phyloP scores from a whole-genome alignment of 2,329 filamentous ascomycete species.

The Fusarium denticulatum region DNA sequence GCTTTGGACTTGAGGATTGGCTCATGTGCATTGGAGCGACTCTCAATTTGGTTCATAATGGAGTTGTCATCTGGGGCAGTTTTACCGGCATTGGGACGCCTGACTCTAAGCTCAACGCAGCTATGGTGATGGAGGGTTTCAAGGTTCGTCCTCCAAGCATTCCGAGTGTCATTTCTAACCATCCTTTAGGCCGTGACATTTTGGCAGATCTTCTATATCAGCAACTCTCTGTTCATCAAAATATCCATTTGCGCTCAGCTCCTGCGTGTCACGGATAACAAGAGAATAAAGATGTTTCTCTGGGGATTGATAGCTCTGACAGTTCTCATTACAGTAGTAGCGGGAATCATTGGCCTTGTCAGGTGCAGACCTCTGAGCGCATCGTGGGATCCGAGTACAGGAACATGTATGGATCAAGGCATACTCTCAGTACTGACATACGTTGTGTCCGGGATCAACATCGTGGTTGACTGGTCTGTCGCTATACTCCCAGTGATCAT shows the following conservation, averaged over 20 bases:
- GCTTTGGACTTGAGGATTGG: slow-evolving; percentile 11
- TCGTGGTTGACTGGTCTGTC: slow-evolving; percentile 12
- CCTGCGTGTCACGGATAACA: neutral
- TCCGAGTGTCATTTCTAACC: rapidly evolving
- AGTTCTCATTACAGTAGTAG: neutral
- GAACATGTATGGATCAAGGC: slow-evolving; percentile 2
- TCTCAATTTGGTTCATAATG: slow-evolving; percentile 15
- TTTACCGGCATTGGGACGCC: neutral
- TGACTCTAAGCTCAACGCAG: neutral
- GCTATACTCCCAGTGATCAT: slow-evolving; percentile 5
- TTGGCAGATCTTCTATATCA: slow-evolving; percentile 20
- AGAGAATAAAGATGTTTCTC: neutral
- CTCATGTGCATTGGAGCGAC: slow-evolving; percentile 14
- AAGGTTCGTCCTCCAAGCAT: neutral
- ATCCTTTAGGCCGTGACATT: neutral
- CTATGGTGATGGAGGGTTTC: slow-evolving; percentile 5
- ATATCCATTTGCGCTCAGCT: slow-evolving; percentile 14
- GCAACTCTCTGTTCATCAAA: slow-evolving; percentile 8
- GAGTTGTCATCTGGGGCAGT: slow-evolving; percentile 4
- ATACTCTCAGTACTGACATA: slow-evolving; percentile 9
- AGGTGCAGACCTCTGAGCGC: slow-evolving; percentile 5
- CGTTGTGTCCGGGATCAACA: slow-evolving; percentile 12
- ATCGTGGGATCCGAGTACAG: neutral
- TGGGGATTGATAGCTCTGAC: neutral
- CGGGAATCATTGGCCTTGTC: neutral